phyloP scores from a whole-genome alignment of 1,284 basidiomycete species.

The Ustilago sp. region DNA sequence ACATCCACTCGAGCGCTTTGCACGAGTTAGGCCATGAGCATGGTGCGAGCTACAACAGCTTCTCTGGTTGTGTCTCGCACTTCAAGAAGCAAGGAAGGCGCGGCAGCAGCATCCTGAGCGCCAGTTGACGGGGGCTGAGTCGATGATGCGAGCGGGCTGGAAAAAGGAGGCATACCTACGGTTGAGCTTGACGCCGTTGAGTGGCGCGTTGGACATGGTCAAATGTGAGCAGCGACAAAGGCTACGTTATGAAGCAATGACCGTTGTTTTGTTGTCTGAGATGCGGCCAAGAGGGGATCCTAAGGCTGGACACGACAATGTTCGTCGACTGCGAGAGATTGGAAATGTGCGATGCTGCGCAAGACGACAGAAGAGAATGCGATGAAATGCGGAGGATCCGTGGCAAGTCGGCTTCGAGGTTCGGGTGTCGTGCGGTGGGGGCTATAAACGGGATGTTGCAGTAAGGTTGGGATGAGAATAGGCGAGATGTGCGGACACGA shows the following conservation, averaged over 20 bases:
- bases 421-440: conserved; percentile 1
- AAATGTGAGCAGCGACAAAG: conserved; percentile 8
- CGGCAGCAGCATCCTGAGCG: background rate
- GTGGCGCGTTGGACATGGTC: conserved; percentile 59
- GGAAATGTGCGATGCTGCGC: conserved; percentile 2
- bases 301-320: background rate
- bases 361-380: background rate
- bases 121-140: background rate
- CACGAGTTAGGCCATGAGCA: background rate
- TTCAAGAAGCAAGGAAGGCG: background rate
- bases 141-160: background rate
- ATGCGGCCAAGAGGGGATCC: conserved; percentile 1
- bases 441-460: background rate
- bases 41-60: background rate
- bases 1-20: background rate
- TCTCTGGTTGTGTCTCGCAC: background rate
- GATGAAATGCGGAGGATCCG: background rate
- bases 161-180: conserved; percentile 19
- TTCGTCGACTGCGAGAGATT: background rate
- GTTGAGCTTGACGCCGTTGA: conserved; percentile 62
- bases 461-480: background rate
- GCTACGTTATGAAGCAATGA: conserved; percentile 7
- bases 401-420: background rate
- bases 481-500: conserved; percentile 2
- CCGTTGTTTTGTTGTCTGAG: background rate